Percentiles rank a stretch among this genome's conserved stretches.
Evolutionary conservation across 176 grass and related monocot genomes (phyloP).

Genomic region (Carex scoparia): DNA sequence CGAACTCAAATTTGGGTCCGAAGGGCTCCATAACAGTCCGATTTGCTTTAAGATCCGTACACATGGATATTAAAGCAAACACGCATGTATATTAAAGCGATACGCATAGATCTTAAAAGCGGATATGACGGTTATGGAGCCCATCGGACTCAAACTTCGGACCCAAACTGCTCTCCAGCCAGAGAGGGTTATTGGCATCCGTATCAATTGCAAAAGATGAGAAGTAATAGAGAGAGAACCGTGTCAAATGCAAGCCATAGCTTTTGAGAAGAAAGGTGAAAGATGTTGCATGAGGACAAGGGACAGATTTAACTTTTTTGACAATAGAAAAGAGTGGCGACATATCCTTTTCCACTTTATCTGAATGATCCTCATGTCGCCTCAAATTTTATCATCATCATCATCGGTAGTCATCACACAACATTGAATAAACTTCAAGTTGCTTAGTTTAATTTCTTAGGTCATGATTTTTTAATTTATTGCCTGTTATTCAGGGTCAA

Average conservation of each 20-base stretch:
- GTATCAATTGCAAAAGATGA: not conserved
- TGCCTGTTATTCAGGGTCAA: not conserved
- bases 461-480: not conserved
- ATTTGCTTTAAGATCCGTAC: too few relatives aligned
- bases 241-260: not conserved
- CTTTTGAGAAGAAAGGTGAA: not conserved
- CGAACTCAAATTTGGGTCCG: too few relatives aligned
- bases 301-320: slow-evolving; percentile 5
- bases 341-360: slow-evolving; percentile 2
- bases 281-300: not conserved
- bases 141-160: too few relatives aligned
- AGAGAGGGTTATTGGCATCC: not conserved
- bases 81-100: too few relatives aligned
- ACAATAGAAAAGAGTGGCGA: not conserved
- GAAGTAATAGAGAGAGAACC: not conserved
- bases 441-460: not conserved
- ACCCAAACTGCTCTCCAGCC: not conserved
- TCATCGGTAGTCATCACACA: not conserved
- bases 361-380: slow-evolving; percentile 1
- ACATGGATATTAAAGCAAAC: too few relatives aligned
- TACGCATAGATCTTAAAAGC: too few relatives aligned
- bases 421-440: not conserved
- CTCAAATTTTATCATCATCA: not conserved
- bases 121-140: too few relatives aligned
- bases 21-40: too few relatives aligned